phyloP scores from a whole-genome alignment of 164 flowering plant species.

The Sedum album region DNA sequence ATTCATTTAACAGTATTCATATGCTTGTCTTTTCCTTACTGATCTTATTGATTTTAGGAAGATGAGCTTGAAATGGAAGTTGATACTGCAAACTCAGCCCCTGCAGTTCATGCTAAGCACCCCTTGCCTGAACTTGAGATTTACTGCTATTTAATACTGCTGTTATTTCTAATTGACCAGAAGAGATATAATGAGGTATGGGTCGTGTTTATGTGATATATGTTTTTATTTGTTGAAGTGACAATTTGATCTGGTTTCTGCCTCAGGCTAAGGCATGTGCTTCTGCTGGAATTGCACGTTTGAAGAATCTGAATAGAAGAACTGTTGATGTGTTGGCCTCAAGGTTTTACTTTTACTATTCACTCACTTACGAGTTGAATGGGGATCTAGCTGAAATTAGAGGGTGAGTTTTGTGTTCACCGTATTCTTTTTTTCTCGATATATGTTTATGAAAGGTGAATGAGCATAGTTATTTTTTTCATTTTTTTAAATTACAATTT shows the following conservation, averaged over 20 bases:
- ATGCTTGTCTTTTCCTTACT: no score
- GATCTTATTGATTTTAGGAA: no score
- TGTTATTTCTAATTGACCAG: no score
- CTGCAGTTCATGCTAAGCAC: no score
- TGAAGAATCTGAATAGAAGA: slow-evolving; percentile 76
- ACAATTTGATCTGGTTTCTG: not conserved
- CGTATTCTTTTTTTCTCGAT: not conserved
- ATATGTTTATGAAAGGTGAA: not conserved
- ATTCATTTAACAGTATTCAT: not conserved
- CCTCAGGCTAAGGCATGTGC: slow-evolving; percentile 88
- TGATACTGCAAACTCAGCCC: no score
- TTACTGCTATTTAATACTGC: no score
- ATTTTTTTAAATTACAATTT: not conserved
- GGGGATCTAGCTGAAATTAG: slow-evolving; percentile 94
- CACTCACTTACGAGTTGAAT: slow-evolving; percentile 80
- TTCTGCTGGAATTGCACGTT: slow-evolving; percentile 68
- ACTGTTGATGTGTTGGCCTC: slow-evolving; percentile 89
- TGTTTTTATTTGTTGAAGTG: no score
- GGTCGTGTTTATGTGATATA: no score
- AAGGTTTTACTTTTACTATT: slow-evolving; percentile 78
- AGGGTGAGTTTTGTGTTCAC: slow-evolving; percentile 41
- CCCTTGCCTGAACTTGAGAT: no score
- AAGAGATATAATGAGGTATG: no score
- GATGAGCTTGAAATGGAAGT: no score
- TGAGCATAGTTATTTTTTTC: not conserved